Percentiles rank a stretch among this genome's conserved stretches.
Conservation (phyloP, 2,329 filamentous ascomycete genomes). For the Botrytis aclada region DNA sequence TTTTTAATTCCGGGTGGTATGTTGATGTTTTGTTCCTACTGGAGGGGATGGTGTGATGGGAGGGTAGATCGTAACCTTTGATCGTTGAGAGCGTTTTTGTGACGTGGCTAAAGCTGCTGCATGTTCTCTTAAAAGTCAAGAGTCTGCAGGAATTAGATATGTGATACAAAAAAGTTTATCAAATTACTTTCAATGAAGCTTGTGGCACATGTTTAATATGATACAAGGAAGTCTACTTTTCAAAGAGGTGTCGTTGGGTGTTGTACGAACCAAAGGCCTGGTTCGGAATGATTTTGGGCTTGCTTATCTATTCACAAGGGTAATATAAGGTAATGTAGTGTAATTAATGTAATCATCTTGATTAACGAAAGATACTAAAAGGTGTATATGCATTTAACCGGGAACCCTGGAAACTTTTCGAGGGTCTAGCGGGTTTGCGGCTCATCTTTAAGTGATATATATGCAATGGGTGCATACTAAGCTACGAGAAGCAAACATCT, state of each 20-base stretch:
- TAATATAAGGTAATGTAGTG: not conserved
- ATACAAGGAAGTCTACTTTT: not conserved
- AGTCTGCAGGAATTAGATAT: constrained; percentile 2
- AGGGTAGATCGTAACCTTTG: constrained; percentile 10
- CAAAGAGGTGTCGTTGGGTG: not conserved
- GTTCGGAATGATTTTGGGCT: constrained; percentile 7
- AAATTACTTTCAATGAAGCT: constrained; percentile 11
- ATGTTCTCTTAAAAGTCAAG: not conserved
- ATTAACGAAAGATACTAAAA: constrained; percentile 3
- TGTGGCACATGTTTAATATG: not conserved
- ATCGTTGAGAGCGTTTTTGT: not conserved
- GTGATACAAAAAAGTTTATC: constrained; percentile 13
- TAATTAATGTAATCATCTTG: constrained; percentile 14
- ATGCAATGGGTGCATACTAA: constrained; percentile 1
- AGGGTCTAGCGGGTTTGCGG: constrained; percentile 6
- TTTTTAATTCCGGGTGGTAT: constrained; percentile 12
- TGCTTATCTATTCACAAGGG: constrained; percentile 1
- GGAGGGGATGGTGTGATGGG: not conserved
- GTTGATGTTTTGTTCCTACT: not conserved
- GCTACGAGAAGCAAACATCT: constrained; percentile 3
- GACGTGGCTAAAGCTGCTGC: constrained; percentile 20
- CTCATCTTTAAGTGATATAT: constrained; percentile 11
- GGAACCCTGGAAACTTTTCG: constrained; percentile 9
- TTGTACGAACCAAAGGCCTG: constrained; percentile 16
- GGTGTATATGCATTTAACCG: constrained; percentile 8